Evolutionary conservation across 2,329 filamentous ascomycete species (phyloP), one percentile per base, ranked within the genome.

Genomic region (Diplodia intermedia): DNA sequence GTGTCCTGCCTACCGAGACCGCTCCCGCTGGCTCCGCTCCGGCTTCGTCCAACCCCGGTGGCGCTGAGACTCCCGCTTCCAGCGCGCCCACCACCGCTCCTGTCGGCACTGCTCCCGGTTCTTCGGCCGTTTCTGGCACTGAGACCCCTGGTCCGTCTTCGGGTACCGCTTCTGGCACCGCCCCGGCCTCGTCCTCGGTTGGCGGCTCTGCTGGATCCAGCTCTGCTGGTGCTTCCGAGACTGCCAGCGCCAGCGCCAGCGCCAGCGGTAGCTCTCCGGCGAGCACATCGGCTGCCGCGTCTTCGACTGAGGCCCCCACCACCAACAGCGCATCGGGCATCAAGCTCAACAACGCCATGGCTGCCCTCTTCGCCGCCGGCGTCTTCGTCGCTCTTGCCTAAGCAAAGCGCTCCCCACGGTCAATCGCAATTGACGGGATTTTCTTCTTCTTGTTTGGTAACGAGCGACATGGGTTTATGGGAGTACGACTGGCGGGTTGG

Each of bases 341-440:
- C 26, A 38, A 61, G 50, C 62, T 66, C 36, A 49, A 68, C 66
- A 50, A 54, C 50, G 63, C 56, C 40, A 52, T 70, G 50, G 69
- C 63, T 8, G 67, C 57, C 11, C 52, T 70, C 54, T 36, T 69
- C 63, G 67, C 57, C 11, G 69, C 66, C 36, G 69, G 53, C 52
- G 36, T 69, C 31, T 57, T 69, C 66, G 63, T 62, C 20, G 68
- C 56, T 33, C 53, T 66, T 18, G 50, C 53, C 29, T 69, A 52
- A 57, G n/a, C 49, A 33, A 33, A 14, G 15, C 20, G 40, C 20
- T 43, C 23, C 55, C 23, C 57, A 57, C 62, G 15, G 31, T 18
- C 61, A 36, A 18, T 50, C 31, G 52, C 23, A 29, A 36, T 56
- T 43, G 56, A 38, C 23, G 38, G 57, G 20, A 49, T n/a, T 54